Percentiles rank a stretch among this genome's conserved stretches.
phyloP scores from a whole-genome alignment of 202 grass and related monocot species.

The Setaria italica region DNA sequence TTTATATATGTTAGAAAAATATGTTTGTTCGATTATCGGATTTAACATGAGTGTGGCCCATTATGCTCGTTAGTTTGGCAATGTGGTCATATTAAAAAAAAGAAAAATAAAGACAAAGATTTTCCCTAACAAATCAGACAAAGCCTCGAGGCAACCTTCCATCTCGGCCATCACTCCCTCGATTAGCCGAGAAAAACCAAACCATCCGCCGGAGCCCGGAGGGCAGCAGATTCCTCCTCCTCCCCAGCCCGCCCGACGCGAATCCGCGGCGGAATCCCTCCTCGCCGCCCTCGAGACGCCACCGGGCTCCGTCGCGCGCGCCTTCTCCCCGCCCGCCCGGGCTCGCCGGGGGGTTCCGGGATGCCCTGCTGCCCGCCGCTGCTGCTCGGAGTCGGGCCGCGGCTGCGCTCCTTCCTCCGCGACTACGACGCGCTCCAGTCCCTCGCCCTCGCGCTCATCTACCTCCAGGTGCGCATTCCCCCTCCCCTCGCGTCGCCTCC shows the following conservation, averaged over 20 bases:
- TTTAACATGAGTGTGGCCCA: too few species aligned
- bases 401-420: slow-evolving; percentile 83
- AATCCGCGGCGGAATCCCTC: slow-evolving; percentile 11
- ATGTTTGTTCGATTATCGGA: too few species aligned
- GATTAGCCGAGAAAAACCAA: slow-evolving; percentile 15
- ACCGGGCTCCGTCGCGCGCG: background rate
- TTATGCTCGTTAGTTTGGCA: background rate
- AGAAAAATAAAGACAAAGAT: background rate
- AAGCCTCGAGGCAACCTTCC: background rate
- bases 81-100: background rate
- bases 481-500: background rate
- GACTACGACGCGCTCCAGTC: slow-evolving; percentile 95
- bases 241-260: background rate
- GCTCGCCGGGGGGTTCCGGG: slow-evolving; percentile 38
- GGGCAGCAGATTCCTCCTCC: slow-evolving; percentile 26
- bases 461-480: slow-evolving; percentile 75
- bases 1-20: too few species aligned
- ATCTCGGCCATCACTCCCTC: slow-evolving; percentile 18
- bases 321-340: background rate
- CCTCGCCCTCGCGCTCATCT: slow-evolving; percentile 83
- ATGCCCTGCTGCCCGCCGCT: slow-evolving; percentile 73
- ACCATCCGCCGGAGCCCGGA: slow-evolving; percentile 20
- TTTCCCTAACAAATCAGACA: slow-evolving; percentile 9
- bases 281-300: background rate
- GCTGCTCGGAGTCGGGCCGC: slow-evolving; percentile 58